Evolutionary conservation across 2,329 filamentous ascomycete genomes (phyloP).

Genomic region (Colletotrichum lupini): DNA sequence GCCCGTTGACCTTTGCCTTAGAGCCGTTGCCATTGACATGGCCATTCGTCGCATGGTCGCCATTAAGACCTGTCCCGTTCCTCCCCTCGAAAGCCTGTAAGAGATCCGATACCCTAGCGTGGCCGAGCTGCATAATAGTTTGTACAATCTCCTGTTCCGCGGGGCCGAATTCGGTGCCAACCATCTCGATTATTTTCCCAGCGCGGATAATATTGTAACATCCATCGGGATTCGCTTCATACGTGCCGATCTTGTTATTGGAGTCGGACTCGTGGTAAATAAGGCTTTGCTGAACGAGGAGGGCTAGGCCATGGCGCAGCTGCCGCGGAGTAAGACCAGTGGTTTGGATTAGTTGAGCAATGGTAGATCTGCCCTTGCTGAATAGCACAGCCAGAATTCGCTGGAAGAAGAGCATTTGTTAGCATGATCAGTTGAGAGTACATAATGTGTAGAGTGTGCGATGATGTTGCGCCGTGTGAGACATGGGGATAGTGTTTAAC

Average conservation of each 20-base stretch:
- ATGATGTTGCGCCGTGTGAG: slow-evolving; percentile 30
- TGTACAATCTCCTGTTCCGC: slow-evolving; percentile 80
- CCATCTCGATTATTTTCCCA: slow-evolving; percentile 82
- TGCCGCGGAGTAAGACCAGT: slow-evolving; percentile 80
- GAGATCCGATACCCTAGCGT: slow-evolving; percentile 78
- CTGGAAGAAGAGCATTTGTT: slow-evolving; percentile 56
- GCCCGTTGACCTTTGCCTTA: slow-evolving; percentile 49
- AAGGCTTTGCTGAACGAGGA: slow-evolving; percentile 90
- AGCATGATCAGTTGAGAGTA: slow-evolving; percentile 4
- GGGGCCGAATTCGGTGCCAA: slow-evolving; percentile 79
- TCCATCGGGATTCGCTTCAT: slow-evolving; percentile 83
- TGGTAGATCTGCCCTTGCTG: slow-evolving; percentile 80
- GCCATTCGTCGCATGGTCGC: slow-evolving; percentile 40
- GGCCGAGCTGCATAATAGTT: slow-evolving; percentile 80
- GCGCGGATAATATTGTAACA: slow-evolving; percentile 86
- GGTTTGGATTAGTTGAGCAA: slow-evolving; percentile 75
- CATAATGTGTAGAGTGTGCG: not conserved
- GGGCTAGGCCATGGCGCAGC: slow-evolving; percentile 82
- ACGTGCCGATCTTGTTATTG: slow-evolving; percentile 74
- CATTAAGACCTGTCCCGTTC: slow-evolving; percentile 26
- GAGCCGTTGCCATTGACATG: slow-evolving; percentile 43
- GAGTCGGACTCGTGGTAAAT: slow-evolving; percentile 77
- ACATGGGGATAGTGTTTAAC: not conserved
- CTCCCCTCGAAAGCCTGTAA: slow-evolving; percentile 66
- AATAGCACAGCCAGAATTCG: slow-evolving; percentile 86